phyloP scores from a whole-genome alignment of 345 rosid species.

The Camelina laxa region DNA sequence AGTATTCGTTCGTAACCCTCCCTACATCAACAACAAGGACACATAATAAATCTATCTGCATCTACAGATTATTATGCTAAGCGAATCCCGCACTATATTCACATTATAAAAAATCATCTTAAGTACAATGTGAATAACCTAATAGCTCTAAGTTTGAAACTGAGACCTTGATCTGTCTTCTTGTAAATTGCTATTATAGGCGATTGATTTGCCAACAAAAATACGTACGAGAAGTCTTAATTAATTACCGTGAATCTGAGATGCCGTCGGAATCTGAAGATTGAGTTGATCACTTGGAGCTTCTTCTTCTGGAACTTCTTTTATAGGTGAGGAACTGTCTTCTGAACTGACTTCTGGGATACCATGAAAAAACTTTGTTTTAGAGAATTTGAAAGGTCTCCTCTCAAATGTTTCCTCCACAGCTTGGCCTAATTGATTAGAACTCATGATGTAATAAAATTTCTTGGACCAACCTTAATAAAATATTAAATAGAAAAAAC shows the following conservation, averaged over 20 bases:
- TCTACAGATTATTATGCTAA: not conserved
- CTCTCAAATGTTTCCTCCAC: conserved; percentile 24
- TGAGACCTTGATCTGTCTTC: too few species aligned
- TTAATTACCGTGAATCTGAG: conserved; percentile 17
- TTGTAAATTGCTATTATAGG: too few species aligned
- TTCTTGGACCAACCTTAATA: not conserved
- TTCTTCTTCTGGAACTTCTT: conserved; percentile 30
- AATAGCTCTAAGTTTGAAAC: not conserved
- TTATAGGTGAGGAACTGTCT: not conserved
- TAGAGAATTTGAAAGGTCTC: conserved; percentile 39
- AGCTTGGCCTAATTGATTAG: conserved; percentile 15
- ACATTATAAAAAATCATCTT: not conserved
- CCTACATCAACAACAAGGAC: conserved; percentile 24
- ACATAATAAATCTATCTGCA: too few species aligned
- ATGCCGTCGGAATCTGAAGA: conserved; percentile 23
- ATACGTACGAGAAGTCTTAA: not conserved
- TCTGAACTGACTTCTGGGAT: not conserved
- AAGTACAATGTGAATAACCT: not conserved
- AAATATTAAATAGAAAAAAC: not conserved
- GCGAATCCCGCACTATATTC: too few species aligned
- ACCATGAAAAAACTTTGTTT: conserved; percentile 30
- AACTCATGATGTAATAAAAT: conserved; percentile 10
- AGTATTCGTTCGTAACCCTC: conserved; percentile 31
- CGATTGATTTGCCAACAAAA: not conserved
- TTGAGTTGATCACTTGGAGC: conserved; percentile 5